Evolutionary conservation across 208 protist genomes (phyloP).

Genomic region (Sergeia podlipaevii): DNA sequence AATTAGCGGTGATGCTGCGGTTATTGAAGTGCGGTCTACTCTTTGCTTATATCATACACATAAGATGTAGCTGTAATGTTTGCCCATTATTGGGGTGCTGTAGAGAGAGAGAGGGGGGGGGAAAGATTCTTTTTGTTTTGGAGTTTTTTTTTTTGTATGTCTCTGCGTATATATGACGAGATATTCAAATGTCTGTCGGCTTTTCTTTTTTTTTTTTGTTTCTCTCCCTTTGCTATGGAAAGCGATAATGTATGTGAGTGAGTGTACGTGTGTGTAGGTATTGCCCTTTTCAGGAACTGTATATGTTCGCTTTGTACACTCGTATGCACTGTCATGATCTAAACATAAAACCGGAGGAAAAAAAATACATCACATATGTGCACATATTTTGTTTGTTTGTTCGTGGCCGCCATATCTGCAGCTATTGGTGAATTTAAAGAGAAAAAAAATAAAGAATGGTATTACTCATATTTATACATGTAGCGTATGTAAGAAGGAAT

Average conservation of each 20-base stretch:
- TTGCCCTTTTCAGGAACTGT: not conserved
- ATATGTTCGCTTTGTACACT: not conserved
- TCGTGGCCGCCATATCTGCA: no score
- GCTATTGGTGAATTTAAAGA: not conserved
- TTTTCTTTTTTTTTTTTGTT: constrained; percentile 6
- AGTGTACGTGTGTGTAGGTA: no score
- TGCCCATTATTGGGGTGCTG: no score
- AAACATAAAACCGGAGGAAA: not conserved
- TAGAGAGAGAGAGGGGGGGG: no score
- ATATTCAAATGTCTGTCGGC: not conserved
- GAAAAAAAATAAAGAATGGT: constrained; percentile 3
- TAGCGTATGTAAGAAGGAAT: no score
- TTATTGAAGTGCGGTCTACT: no score
- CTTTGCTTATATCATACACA: no score
- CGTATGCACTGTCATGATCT: not conserved
- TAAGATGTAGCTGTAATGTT: no score
- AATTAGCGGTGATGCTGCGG: no score
- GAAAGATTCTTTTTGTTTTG: not conserved
- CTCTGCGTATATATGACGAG: not conserved
- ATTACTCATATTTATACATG: no score
- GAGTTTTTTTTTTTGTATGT: not conserved
- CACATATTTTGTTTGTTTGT: not conserved
- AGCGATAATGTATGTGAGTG: constrained; percentile 1
- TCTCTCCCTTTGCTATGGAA: not conserved
- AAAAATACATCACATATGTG: not conserved